Base-by-base conservation (phyloP, 257 asterid genomes). In the Solanum dulcamara region DNA sequence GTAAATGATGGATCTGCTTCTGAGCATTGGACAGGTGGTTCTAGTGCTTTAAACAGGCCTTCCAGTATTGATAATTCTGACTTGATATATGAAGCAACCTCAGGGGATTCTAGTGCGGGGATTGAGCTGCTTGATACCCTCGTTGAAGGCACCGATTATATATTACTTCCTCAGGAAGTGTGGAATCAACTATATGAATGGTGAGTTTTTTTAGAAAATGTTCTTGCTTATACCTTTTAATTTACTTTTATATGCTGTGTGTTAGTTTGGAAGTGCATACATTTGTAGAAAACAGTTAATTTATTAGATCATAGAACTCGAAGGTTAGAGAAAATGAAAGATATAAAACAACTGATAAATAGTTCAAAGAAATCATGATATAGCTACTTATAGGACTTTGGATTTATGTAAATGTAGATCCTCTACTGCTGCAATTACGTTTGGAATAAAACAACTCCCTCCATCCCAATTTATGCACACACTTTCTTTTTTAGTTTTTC, bases 91-190 rank as follows among this genome's bases (percentile, higher is more conserved):
- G 97, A 93, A 88, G 85, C 91, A 28, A 79, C 89, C 66, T 88
- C 94, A 33, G 93, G 92, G 85, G 90, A 92, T 87, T 92, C 96
- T 85, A 84, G 90, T 28, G 17, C 80, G 90, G 97, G 93, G 72
- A 87, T 89, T 86, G 99, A 95, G 89, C 97, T 97, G 84, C 97
- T 90, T 87, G 98, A 97, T 85, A 94, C 97, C 81, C 90, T 95
- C 84, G 97, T 95, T 72, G 99, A 97, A 94, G 99, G 99, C 88
- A 97, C 97, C 24, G 98, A 97, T 91, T 97, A 95, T 90, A 95
- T 97, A 92, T 89, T 97, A 90, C 97, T 97, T 88, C 98, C 99
- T 0, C 90, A 92, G 90, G 94, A 90, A 85, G 95, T 94, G 80
- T 97, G 99, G 99, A 92, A 90, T 91, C 92, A 92, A 83, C 91